Evolutionary conservation across 2,329 filamentous ascomycete genomes (phyloP), one percentile per base, ranked within the genome.

Genomic region (Penicillium sp.): DNA sequence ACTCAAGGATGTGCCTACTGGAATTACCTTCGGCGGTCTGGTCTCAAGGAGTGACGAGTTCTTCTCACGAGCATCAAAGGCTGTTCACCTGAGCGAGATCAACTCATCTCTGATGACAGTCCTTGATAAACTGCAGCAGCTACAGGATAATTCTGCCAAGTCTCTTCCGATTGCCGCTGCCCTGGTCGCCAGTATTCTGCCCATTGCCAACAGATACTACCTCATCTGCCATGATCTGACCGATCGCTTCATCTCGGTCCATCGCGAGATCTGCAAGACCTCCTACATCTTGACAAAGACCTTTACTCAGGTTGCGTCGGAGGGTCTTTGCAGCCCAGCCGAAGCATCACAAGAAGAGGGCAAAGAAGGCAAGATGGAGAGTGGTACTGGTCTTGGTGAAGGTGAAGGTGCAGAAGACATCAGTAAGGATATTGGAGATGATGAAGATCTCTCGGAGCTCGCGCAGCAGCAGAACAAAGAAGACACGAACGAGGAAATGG

Each of bases 331-430:
- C 66, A 89, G 85, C 18, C 93, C 93, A 0, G 79, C 87, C 20
- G 91, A 97, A 61, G 86, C 90, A 60, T 81, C 88, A 35, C 82
- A 85, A 42, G 82, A 85, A 49, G 78, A 83, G 44, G 82, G 81
- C 18, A 81, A 88, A 51, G 80, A 82, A 23, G 88, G 91, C 10
- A 87, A 95, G 60, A 77, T 96, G 27, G 92, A 98, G 70, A 84
- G 83, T 32, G 95, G 95, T 13, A 97, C 91, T 9, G 95, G 93
- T 29, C 82, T 98, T 23, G 95, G 93, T 18, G 93, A 96, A 40
- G 95, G 93, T 9, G 88, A 96, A 69, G 95, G 92, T 15, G 91
- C 87, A 4, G 91, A 98, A 66, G 92, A 98, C 69, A 97, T 98
- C 57, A 97, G 91, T 71, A 97, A 98, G 67, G 93, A 98, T 63